Conservation (phyloP, 768 basidiomycete genomes). For the Suillus decipiens region DNA sequence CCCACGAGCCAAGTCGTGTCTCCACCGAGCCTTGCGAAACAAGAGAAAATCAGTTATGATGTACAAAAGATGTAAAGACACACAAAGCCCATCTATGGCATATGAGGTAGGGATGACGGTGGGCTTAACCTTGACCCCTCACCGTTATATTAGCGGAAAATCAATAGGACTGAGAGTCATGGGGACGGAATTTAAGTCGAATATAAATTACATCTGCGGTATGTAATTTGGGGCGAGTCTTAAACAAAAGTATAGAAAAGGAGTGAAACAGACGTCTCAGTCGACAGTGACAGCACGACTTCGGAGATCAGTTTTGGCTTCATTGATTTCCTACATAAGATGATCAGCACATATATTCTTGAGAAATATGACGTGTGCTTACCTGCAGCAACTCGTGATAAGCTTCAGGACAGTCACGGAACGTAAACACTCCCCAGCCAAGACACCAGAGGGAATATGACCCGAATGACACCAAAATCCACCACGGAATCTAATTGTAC, state of each 20-base stretch:
- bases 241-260: not conserved
- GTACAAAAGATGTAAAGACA: not conserved
- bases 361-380: slow-evolving; percentile 26
- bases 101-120: not conserved
- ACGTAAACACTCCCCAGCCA: slow-evolving; percentile 72
- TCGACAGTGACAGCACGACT: slow-evolving; percentile 63
- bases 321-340: slow-evolving; percentile 54
- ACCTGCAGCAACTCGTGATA: slow-evolving; percentile 69
- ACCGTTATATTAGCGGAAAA: not conserved
- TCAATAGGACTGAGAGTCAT: not conserved
- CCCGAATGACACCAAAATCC: slow-evolving; percentile 78
- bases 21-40: not conserved
- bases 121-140: not conserved
- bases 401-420: slow-evolving; percentile 79
- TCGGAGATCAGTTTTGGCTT: slow-evolving; percentile 59
- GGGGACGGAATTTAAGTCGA: not conserved
- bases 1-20: not conserved
- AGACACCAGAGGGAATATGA: slow-evolving; percentile 78
- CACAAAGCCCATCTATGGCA: not conserved
- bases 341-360: not conserved
- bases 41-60: not conserved
- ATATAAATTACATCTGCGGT: not conserved
- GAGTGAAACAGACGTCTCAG: slow-evolving; percentile 23
- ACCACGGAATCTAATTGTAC: slow-evolving; percentile 70
- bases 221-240: not conserved